Evolutionary conservation across 1,284 basidiomycete genomes (phyloP).

Genomic region (Rhodotorula sp.): DNA sequence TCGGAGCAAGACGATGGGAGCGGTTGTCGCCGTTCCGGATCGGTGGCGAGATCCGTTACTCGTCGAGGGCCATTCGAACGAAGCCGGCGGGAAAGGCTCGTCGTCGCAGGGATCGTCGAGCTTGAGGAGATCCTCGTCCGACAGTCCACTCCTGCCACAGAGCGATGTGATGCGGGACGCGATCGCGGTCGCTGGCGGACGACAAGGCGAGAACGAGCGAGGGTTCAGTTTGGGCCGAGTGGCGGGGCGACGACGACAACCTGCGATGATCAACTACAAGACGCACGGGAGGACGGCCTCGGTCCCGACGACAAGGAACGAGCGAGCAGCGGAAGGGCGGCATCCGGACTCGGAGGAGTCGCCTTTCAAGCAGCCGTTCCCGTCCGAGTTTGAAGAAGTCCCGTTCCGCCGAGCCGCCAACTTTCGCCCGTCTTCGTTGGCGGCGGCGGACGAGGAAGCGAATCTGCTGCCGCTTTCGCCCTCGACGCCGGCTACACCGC

Average conservation of each 20-base stretch:
- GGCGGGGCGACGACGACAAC: background rate
- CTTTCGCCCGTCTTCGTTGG: background rate
- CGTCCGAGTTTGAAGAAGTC: slow-evolving; percentile 18
- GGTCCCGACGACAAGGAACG: background rate
- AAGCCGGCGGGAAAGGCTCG: background rate
- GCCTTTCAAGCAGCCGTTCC: slow-evolving; percentile 16
- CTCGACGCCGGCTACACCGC: background rate
- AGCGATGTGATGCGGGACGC: background rate
- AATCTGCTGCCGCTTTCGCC: background rate
- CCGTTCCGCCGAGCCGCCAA: slow-evolving; percentile 5
- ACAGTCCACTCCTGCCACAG: background rate
- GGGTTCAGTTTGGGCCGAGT: background rate
- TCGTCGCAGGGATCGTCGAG: background rate
- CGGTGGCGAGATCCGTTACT: background rate
- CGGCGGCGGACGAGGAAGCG: background rate
- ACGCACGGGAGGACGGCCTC: background rate
- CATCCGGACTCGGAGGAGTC: background rate
- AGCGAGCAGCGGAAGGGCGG: background rate
- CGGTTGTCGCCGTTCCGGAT: background rate
- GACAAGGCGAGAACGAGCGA: background rate
- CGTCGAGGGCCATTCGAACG: background rate
- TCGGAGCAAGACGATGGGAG: slow-evolving; percentile 6
- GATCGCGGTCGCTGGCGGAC: background rate
- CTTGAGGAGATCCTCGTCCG: background rate
- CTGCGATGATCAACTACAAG: background rate